These are phyloP conservation scores for Hypsizygus ulmarius DNA, from an alignment of 1,284 basidiomycete genomes.

Conservation along the genomic window DNA sequence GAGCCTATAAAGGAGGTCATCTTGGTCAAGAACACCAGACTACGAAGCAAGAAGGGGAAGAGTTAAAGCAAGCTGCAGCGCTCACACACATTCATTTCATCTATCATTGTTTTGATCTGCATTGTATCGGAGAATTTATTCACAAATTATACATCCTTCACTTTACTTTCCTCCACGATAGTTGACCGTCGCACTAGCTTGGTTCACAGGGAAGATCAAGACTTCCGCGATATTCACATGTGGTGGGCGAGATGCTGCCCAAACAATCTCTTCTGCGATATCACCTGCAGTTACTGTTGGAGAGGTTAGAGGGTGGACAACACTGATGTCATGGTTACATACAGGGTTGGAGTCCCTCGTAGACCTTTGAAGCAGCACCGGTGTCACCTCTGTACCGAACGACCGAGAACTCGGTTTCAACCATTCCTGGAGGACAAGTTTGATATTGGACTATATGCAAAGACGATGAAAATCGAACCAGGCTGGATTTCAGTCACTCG, in stretches of 20 bases:
- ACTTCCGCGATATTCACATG: constrained; percentile 86
- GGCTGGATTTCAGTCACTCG: constrained; percentile 91
- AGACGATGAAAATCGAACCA: constrained; percentile 41
- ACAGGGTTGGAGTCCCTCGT: constrained; percentile 82
- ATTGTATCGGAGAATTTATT: constrained; percentile 13
- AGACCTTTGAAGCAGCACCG: constrained; percentile 81
- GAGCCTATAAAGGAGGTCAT: constrained; percentile 37
- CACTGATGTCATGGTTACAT: constrained; percentile 27
- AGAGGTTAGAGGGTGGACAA: constrained; percentile 2
- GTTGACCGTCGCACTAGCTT: constrained; percentile 67
- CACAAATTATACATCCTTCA: constrained; percentile 7
- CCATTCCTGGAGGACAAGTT: constrained; percentile 59
- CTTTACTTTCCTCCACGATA: constrained; percentile 41
- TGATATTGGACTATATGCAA: neutral
- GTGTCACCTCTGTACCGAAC: constrained; percentile 86
- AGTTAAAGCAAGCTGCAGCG: constrained; percentile 10
- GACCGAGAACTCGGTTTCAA: constrained; percentile 90
- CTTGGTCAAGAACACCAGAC: constrained; percentile 48
- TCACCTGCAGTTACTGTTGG: constrained; percentile 71
- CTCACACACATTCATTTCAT: constrained; percentile 11
- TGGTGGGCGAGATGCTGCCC: constrained; percentile 84
- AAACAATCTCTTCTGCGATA: constrained; percentile 97
- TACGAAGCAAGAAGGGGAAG: constrained; percentile 41
- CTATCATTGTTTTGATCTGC: constrained; percentile 16
- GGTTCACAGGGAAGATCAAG: constrained; percentile 78